Evolutionary conservation across 2,329 filamentous ascomycete species (phyloP).

Genomic region (Ilyonectria robusta): DNA sequence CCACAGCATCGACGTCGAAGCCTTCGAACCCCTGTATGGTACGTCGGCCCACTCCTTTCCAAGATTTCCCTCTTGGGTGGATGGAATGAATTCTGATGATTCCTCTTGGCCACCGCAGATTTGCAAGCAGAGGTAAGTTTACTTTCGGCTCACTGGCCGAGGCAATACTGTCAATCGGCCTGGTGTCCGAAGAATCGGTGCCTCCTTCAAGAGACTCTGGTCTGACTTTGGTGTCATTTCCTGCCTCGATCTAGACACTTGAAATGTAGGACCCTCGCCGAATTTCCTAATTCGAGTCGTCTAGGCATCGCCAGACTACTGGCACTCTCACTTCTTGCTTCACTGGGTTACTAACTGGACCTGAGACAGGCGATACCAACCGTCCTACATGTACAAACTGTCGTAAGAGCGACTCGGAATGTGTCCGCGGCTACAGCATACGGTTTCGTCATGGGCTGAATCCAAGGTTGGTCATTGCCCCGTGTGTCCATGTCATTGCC

Average conservation of each 20-base stretch:
- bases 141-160: neutral
- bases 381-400: conserved; percentile 45
- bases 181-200: neutral
- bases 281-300: conserved; percentile 2
- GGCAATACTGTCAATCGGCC: conserved; percentile 27
- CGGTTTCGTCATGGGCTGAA: conserved; percentile 49
- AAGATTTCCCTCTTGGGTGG: neutral
- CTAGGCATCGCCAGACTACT: neutral
- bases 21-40: conserved; percentile 43
- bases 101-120: conserved; percentile 24
- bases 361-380: conserved; percentile 38
- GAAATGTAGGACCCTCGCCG: conserved; percentile 37
- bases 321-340: neutral
- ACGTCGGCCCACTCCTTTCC: conserved; percentile 23
- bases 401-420: conserved; percentile 45
- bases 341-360: conserved; percentile 22
- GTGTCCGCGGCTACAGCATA: conserved; percentile 47
- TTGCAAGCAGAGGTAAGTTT: conserved; percentile 44
- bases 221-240: conserved; percentile 22
- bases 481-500: neutral
- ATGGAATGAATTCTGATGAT: conserved; percentile 17
- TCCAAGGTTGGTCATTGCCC: conserved; percentile 38
- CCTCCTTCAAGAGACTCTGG: neutral
- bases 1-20: conserved; percentile 30
- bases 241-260: conserved; percentile 35